A percentile compares a stretch with the other conserved stretches of the same genome.
phyloP scores from a whole-genome alignment of 1,284 basidiomycete species.

The Cerrena zonata region DNA sequence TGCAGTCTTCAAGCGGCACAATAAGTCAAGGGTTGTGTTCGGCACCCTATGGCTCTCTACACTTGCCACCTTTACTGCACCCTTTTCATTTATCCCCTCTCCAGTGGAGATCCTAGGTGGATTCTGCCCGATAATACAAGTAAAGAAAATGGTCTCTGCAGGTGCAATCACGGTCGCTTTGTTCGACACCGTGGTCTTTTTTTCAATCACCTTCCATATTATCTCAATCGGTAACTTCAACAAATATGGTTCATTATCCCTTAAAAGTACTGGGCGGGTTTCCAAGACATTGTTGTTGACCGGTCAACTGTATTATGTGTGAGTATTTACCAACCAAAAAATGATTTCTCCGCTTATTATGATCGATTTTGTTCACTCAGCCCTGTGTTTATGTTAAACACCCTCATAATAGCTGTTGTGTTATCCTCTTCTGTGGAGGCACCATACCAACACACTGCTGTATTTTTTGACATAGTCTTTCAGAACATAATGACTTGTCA shows the following conservation, averaged over 20 bases:
- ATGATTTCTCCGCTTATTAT: not conserved
- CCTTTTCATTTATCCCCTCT: conserved; percentile 1
- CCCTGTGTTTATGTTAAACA: not conserved
- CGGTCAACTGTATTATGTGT: conserved; percentile 2
- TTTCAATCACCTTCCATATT: conserved; percentile 2
- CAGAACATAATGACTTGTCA: too few species aligned
- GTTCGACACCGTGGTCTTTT: conserved; percentile 6
- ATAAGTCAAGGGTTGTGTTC: not conserved
- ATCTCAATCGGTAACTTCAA: not conserved
- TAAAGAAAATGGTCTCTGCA: not conserved
- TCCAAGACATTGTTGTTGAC: conserved; percentile 1
- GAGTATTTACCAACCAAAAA: not conserved
- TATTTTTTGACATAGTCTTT: too few species aligned
- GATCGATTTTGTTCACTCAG: not conserved
- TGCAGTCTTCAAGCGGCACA: conserved; percentile 2
- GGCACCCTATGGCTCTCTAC: conserved; percentile 4
- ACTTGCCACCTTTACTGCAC: conserved; percentile 1
- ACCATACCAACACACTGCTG: too few species aligned
- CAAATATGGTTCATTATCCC: not conserved
- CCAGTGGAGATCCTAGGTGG: conserved; percentile 2
- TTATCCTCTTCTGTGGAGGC: too few species aligned
- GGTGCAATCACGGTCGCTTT: conserved; percentile 4
- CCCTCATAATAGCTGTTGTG: not conserved
- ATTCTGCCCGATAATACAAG: conserved; percentile 3
- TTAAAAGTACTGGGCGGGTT: conserved; percentile 3